These are phyloP conservation scores for Spirogloea muscicola DNA, from an alignment of 139 green algal species.

Conservation along the genomic window DNA sequence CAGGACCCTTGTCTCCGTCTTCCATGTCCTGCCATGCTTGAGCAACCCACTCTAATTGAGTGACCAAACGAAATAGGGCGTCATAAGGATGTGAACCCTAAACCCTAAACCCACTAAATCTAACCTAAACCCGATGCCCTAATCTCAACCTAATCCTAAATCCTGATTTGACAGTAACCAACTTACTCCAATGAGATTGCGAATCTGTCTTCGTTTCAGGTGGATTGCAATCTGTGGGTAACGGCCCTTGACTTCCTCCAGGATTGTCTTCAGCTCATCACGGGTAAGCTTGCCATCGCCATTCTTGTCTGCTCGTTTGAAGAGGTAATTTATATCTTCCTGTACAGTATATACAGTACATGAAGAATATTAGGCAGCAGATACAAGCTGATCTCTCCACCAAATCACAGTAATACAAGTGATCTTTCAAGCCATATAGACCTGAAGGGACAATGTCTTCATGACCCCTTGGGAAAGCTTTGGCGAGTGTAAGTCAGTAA, in stretches of 20 bases:
- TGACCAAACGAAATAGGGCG: neutral
- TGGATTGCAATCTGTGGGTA: constrained; percentile 24
- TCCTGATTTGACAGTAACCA: too few relatives aligned
- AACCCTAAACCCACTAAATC: neutral
- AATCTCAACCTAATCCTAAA: neutral
- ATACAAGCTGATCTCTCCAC: too few relatives aligned
- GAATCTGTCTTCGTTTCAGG: constrained; percentile 1
- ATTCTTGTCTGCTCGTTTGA: constrained; percentile 29
- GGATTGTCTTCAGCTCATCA: constrained; percentile 1
- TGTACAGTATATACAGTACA: too few relatives aligned
- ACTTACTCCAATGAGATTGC: constrained; percentile 8
- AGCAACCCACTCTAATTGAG: neutral
- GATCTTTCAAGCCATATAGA: too few relatives aligned
- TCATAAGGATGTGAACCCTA: too few relatives aligned
- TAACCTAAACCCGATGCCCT: neutral
- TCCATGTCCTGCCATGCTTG: neutral
- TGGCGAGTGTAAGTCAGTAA: too few relatives aligned
- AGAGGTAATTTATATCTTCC: constrained; percentile 18
- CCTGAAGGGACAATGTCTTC: too few relatives aligned
- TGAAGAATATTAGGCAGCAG: too few relatives aligned
- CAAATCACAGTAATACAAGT: too few relatives aligned
- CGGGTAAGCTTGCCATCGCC: constrained; percentile 9
- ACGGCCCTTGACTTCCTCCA: constrained; percentile 24
- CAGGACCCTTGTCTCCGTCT: too few relatives aligned
- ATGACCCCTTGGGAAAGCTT: too few relatives aligned